Evolutionary conservation across 164 flowering plant species (phyloP).

Genomic region (Paratinospora sagittata): DNA sequence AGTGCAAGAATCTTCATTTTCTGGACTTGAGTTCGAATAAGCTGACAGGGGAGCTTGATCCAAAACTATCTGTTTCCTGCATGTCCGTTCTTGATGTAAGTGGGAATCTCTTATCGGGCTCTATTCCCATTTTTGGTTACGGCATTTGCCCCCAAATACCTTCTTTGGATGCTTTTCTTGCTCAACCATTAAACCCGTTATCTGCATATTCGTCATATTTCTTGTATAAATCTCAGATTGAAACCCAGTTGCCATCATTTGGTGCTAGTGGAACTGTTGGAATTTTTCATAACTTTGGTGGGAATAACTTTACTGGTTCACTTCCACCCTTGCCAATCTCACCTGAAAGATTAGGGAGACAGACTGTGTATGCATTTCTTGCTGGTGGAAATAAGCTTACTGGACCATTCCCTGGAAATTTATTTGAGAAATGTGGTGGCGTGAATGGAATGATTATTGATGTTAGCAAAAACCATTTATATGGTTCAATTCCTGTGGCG

Average conservation of each 20-base stretch:
- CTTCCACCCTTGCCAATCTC: conserved; percentile 50
- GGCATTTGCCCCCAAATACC: conserved; percentile 30
- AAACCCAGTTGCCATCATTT: conserved; percentile 21
- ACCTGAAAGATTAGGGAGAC: conserved; percentile 36
- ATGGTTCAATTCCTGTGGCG: conserved; percentile 49
- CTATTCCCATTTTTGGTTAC: conserved; percentile 44
- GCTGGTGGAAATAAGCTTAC: conserved; percentile 51
- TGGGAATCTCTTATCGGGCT: conserved; percentile 51
- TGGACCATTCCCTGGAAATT: conserved; percentile 47
- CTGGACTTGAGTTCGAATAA: conserved; percentile 61
- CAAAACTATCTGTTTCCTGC: conserved; percentile 53
- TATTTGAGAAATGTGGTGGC: conserved; percentile 53
- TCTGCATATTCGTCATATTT: conserved; percentile 47
- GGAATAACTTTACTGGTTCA: conserved; percentile 58
- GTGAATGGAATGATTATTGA: conserved; percentile 44
- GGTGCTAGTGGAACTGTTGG: conserved; percentile 28
- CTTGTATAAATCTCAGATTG: conserved; percentile 23
- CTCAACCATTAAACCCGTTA: conserved; percentile 14
- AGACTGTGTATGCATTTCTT: conserved; percentile 54
- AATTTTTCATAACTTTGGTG: conserved; percentile 59
- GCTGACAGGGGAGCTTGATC: conserved; percentile 46
- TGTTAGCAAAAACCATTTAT: conserved; percentile 50
- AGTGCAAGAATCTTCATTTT: conserved; percentile 52
- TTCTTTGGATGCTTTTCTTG: conserved; percentile 9
- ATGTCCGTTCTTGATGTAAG: conserved; percentile 73